Evolutionary conservation across 2,329 filamentous ascomycete genomes (phyloP).

Genomic region (Aspergillus caelatus): DNA sequence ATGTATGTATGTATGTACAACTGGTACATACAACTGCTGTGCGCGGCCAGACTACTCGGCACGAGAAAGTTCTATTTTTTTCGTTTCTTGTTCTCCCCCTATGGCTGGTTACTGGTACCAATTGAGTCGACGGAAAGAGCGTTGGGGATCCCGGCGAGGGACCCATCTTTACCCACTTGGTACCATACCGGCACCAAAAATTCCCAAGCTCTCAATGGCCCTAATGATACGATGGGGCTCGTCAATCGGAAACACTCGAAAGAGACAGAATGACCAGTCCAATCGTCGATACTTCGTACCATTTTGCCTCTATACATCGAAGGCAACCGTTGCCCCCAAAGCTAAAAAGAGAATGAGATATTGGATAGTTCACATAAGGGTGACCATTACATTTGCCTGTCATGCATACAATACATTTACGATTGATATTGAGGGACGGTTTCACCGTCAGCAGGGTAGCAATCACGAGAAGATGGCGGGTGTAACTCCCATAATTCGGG

Average conservation of each 20-base stretch:
- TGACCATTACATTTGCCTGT: background rate
- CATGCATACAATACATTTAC: background rate
- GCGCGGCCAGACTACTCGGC: background rate
- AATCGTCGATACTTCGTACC: background rate
- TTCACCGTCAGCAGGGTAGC: background rate
- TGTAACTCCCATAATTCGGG: background rate
- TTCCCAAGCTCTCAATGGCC: constrained; percentile 8
- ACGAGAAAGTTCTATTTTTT: background rate
- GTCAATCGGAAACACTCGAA: constrained; percentile 13
- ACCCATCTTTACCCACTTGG: constrained; percentile 7
- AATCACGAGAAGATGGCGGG: constrained; percentile 1
- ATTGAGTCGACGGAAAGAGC: constrained; percentile 8
- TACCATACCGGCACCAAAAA: constrained; percentile 2
- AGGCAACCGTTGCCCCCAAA: background rate
- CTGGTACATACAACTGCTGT: background rate
- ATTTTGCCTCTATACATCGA: background rate
- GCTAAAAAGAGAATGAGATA: background rate
- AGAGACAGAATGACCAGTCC: background rate
- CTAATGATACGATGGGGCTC: constrained; percentile 6
- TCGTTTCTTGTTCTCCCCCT: background rate
- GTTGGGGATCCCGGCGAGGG: constrained; percentile 8
- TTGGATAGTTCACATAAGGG: background rate
- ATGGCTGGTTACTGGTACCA: background rate
- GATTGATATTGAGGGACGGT: background rate
- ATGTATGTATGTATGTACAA: background rate